Percentiles rank a stretch among this genome's conserved stretches.
phyloP scores from a whole-genome alignment of 257 asterid species.

The Solanum bukasovii region DNA sequence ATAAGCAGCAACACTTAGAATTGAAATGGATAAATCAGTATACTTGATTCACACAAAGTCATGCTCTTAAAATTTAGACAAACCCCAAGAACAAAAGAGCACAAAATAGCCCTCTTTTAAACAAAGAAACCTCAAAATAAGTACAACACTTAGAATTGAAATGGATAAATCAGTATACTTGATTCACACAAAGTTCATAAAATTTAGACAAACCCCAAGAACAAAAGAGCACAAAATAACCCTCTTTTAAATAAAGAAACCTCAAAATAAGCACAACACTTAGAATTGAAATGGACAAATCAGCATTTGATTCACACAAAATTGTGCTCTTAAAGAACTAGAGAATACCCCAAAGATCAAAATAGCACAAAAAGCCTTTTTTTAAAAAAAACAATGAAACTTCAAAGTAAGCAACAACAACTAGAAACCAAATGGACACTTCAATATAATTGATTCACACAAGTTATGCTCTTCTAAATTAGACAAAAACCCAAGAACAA shows the following conservation, averaged over 20 bases:
- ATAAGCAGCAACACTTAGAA: background rate
- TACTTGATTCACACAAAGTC: background rate
- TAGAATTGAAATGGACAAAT: background rate
- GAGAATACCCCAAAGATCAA: too few species aligned
- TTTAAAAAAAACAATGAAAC: background rate
- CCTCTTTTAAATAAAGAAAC: background rate
- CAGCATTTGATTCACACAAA: background rate
- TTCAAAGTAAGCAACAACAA: background rate
- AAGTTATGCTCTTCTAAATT: too few species aligned
- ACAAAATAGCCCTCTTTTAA: background rate
- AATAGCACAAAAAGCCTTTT: too few species aligned
- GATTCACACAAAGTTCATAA: background rate
- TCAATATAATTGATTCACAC: background rate
- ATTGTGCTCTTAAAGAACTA: background rate
- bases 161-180: background rate
- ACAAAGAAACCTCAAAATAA: background rate
- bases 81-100: background rate
- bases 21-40: background rate
- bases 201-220: background rate
- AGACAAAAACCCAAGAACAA: too few species aligned
- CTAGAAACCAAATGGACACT: too few species aligned
- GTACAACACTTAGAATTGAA: background rate
- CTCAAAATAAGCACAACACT: background rate
- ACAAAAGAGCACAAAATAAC: background rate
- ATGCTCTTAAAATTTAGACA: background rate